phyloP scores from a whole-genome alignment of 176 grass and related monocot genomes.

The Saccharum spontaneum region DNA sequence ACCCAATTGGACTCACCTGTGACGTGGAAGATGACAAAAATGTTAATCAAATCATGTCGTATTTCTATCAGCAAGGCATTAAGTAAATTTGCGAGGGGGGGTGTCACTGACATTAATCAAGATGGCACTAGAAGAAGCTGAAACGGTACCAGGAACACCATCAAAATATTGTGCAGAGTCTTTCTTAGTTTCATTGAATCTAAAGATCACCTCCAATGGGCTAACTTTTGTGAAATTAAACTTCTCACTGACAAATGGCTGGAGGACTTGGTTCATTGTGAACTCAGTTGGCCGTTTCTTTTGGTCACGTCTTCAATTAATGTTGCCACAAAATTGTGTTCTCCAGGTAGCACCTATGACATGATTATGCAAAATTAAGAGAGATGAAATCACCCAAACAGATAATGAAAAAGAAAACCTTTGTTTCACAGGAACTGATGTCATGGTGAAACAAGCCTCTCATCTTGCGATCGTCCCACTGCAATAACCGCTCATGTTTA shows the following conservation, averaged over 20 bases:
- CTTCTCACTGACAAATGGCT: slow-evolving; percentile 60
- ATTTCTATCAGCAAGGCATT: neutral
- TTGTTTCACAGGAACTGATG: slow-evolving; percentile 54
- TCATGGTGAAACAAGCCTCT: slow-evolving; percentile 84
- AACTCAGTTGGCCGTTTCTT: slow-evolving; percentile 92
- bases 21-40: neutral
- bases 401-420: slow-evolving; percentile 44
- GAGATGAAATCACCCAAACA: neutral
- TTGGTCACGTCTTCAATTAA: slow-evolving; percentile 81
- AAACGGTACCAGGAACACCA: slow-evolving; percentile 15
- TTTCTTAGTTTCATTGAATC: slow-evolving; percentile 43
- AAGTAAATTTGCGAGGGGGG: neutral
- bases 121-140: slow-evolving; percentile 52
- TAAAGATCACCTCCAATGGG: slow-evolving; percentile 55
- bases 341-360: slow-evolving; percentile 60
- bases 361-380: neutral
- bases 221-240: slow-evolving; percentile 66
- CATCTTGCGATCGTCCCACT: slow-evolving; percentile 67
- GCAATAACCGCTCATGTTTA: neutral
- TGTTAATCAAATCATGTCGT: neutral
- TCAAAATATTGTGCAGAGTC: slow-evolving; percentile 33
- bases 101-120: slow-evolving; percentile 54
- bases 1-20: slow-evolving; percentile 70
- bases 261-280: slow-evolving; percentile 64
- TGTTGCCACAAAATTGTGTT: slow-evolving; percentile 57